Conservation (phyloP, 2,329 filamentous ascomycete species). For the Metarhizium album region DNA sequence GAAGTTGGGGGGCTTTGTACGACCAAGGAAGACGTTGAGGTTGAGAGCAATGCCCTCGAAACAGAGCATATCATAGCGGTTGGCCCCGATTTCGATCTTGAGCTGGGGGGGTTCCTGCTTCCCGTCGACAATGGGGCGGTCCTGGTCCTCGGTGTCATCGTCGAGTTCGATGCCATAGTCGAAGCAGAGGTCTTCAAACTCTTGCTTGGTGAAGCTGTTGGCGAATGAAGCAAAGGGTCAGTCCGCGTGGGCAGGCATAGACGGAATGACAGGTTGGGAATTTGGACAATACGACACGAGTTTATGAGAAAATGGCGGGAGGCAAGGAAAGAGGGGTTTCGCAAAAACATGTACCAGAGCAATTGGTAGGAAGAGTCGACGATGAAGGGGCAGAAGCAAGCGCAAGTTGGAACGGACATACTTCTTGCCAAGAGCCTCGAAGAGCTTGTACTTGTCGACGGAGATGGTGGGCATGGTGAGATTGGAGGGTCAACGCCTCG, state of each 20-base stretch:
- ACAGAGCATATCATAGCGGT: conserved; percentile 90
- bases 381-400: conserved; percentile 1
- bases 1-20: conserved; percentile 68
- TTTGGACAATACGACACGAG: conserved; percentile 5
- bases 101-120: conserved; percentile 82
- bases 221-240: conserved; percentile 2
- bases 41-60: conserved; percentile 95
- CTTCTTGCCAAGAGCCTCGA: conserved; percentile 82
- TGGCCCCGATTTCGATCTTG: conserved; percentile 96
- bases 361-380: neutral
- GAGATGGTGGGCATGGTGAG: conserved; percentile 82
- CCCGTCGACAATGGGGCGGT: conserved; percentile 63
- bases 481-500: conserved; percentile 14
- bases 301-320: conserved; percentile 8
- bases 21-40: conserved; percentile 87
- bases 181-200: conserved; percentile 97
- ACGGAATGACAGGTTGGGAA: neutral
- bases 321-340: conserved; percentile 9
- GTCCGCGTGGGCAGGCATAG: conserved; percentile 5
- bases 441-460: conserved; percentile 93
- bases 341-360: neutral
- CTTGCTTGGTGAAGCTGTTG: conserved; percentile 71
- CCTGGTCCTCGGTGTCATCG: conserved; percentile 76
- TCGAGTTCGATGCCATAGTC: conserved; percentile 97
- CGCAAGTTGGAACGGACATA: conserved; percentile 28